Conservation (phyloP, 129 eudicot genomes). For the Oenanthe sinensis region DNA sequence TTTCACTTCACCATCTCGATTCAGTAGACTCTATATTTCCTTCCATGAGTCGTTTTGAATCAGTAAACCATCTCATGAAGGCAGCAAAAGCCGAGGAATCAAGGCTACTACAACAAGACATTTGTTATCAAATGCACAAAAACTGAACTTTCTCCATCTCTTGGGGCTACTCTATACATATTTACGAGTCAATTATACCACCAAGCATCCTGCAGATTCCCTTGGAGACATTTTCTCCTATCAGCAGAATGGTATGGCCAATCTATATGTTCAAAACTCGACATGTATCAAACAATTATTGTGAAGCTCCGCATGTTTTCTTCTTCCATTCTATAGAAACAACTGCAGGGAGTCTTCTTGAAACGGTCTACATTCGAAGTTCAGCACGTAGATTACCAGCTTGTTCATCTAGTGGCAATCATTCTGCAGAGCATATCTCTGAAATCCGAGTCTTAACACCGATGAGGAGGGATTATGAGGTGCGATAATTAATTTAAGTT, state of each 20-base stretch:
- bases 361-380: constrained; percentile 14
- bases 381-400: background rate
- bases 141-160: constrained; percentile 25
- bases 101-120: constrained; percentile 18
- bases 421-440: constrained; percentile 16
- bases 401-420: constrained; percentile 16
- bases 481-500: background rate
- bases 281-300: background rate
- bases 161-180: constrained; percentile 25
- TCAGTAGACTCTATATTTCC: constrained; percentile 21
- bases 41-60: constrained; percentile 10
- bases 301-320: constrained; percentile 20
- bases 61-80: constrained; percentile 22
- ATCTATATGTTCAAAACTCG: constrained; percentile 25
- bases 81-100: constrained; percentile 17
- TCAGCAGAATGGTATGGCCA: background rate
- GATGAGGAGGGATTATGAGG: constrained; percentile 2
- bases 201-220: constrained; percentile 19
- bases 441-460: constrained; percentile 12
- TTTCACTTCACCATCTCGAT: constrained; percentile 32
- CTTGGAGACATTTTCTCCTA: constrained; percentile 17
- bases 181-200: constrained; percentile 13
- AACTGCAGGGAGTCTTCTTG: background rate
- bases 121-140: constrained; percentile 10
- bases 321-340: constrained; percentile 15